A percentile compares a stretch with the other conserved stretches of the same genome.
phyloP scores from a whole-genome alignment of 768 basidiomycete species.

The Melanogaster broomeanus region DNA sequence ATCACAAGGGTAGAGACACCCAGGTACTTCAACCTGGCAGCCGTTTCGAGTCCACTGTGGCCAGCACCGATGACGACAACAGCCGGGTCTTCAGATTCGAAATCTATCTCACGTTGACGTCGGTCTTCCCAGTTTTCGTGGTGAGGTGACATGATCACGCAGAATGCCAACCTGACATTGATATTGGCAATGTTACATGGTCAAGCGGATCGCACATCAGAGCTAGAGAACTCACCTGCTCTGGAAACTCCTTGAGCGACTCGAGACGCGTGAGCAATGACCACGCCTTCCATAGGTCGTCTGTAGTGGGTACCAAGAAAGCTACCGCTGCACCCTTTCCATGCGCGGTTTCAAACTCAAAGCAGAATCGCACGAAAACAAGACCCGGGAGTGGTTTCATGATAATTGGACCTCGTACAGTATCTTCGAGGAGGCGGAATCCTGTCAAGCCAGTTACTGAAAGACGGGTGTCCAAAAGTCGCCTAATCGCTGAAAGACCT shows the following conservation, averaged over 20 bases:
- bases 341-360: slow-evolving; percentile 52
- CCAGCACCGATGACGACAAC: slow-evolving; percentile 68
- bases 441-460: slow-evolving; percentile 14
- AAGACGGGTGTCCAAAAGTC: slow-evolving; percentile 41
- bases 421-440: slow-evolving; percentile 22
- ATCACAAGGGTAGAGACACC: slow-evolving; percentile 55
- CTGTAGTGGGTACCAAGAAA: slow-evolving; percentile 45
- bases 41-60: slow-evolving; percentile 64
- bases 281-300: slow-evolving; percentile 56
- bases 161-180: slow-evolving; percentile 33
- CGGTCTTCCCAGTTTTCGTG: slow-evolving; percentile 53
- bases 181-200: background rate
- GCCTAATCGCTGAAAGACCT: slow-evolving; percentile 35
- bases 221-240: slow-evolving; percentile 32
- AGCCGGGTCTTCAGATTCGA: slow-evolving; percentile 47
- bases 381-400: slow-evolving; percentile 50
- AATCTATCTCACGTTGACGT: slow-evolving; percentile 42
- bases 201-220: background rate
- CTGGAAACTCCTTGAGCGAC: slow-evolving; percentile 52
- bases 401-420: slow-evolving; percentile 31
- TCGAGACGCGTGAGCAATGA: slow-evolving; percentile 60
- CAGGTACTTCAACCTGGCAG: slow-evolving; percentile 60
- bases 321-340: slow-evolving; percentile 55
- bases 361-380: slow-evolving; percentile 56
- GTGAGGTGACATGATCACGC: slow-evolving; percentile 40